A percentile compares a stretch with the other conserved stretches of the same genome.
These are phyloP conservation scores for Wickerhamiella infanticola DNA, from an alignment of 1,139 yeast species.

Conservation along the genomic window DNA sequence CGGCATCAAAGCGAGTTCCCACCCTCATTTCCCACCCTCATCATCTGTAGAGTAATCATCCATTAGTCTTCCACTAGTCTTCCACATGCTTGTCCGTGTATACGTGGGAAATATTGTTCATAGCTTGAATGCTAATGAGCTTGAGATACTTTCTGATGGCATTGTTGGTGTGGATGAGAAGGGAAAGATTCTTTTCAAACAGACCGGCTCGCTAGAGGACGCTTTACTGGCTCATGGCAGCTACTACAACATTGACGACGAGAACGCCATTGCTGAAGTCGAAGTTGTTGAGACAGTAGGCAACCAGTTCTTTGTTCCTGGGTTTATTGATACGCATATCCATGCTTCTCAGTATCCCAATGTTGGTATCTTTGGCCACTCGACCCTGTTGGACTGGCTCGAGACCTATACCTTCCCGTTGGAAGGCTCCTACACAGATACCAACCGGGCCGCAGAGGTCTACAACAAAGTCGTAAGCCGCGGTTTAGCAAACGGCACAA, in stretches of 20 bases:
- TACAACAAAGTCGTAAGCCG: conserved; percentile 50
- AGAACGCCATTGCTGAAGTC: conserved; percentile 9
- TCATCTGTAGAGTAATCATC: background rate
- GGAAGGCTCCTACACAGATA: conserved; percentile 44
- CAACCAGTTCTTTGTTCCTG: conserved; percentile 52
- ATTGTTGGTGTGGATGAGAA: conserved; percentile 37
- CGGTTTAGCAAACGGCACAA: conserved; percentile 68
- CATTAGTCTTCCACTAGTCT: background rate
- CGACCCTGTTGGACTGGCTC: conserved; percentile 81
- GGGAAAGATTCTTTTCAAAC: conserved; percentile 35
- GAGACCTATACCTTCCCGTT: conserved; percentile 75
- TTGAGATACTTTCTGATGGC: conserved; percentile 36
- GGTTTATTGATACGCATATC: conserved; percentile 87
- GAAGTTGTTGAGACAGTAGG: conserved; percentile 13
- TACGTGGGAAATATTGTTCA: conserved; percentile 12
- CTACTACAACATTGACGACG: background rate
- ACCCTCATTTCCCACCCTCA: background rate
- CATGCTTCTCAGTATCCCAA: conserved; percentile 98
- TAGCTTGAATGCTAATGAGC: conserved; percentile 23
- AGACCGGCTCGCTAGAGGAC: conserved; percentile 12
- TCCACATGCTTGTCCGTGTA: conserved; percentile 1
- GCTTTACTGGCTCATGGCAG: background rate
- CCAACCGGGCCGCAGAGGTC: conserved; percentile 39
- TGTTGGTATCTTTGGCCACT: conserved; percentile 72
- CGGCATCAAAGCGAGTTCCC: background rate